phyloP scores from a whole-genome alignment of 2,329 filamentous ascomycete species.

The Tolypocladium tundrense region DNA sequence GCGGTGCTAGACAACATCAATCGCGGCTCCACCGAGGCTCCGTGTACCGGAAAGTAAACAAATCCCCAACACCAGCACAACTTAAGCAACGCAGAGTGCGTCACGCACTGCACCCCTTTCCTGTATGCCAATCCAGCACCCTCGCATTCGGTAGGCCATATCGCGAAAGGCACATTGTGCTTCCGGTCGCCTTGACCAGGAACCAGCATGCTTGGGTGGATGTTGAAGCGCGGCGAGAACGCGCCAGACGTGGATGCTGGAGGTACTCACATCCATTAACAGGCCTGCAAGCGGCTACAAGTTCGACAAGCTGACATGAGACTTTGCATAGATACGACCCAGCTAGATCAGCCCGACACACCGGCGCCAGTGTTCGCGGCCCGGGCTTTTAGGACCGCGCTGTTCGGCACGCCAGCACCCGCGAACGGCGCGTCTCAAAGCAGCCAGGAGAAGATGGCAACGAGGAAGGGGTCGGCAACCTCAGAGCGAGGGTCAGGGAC shows the following conservation, averaged over 20 bases:
- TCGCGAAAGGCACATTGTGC: not conserved
- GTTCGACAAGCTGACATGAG: not conserved
- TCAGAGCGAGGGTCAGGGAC: constrained; percentile 26
- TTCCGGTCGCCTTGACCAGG: not conserved
- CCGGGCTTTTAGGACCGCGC: constrained; percentile 51
- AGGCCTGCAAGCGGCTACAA: not conserved
- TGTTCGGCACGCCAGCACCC: constrained; percentile 49
- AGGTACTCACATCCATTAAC: constrained; percentile 2
- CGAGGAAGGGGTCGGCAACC: constrained; percentile 6
- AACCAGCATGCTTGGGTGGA: constrained; percentile 47
- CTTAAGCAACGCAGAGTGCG: not conserved
- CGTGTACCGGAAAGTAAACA: not conserved
- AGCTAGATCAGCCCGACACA: constrained; percentile 51
- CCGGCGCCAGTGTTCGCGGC: constrained; percentile 58
- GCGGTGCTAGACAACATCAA: not conserved
- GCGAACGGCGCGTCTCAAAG: constrained; percentile 21
- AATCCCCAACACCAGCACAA: not conserved
- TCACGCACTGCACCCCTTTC: not conserved
- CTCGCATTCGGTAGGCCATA: not conserved
- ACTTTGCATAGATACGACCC: constrained; percentile 26
- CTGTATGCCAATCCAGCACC: not conserved
- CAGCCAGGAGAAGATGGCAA: constrained; percentile 12
- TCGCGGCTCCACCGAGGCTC: not conserved
- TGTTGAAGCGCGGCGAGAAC: constrained; percentile 36
- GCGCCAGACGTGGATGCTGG: constrained; percentile 21